phyloP scores from a whole-genome alignment of 1,284 basidiomycete genomes.

The Neonothopanus nambi region DNA sequence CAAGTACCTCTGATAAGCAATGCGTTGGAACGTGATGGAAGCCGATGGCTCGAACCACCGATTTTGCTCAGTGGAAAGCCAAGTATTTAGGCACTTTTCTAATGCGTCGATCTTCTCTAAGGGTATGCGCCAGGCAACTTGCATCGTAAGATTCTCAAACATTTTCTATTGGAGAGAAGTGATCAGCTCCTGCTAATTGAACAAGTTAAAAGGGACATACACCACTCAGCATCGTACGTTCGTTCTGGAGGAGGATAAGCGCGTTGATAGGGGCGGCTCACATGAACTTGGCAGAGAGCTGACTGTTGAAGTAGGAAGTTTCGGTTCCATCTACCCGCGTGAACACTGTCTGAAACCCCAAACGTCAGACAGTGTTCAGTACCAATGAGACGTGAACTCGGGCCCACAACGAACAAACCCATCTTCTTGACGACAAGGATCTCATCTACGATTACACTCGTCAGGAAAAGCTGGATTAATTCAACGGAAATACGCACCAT shows the following conservation, averaged over 20 bases:
- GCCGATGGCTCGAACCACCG: constrained; percentile 73
- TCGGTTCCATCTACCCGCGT: constrained; percentile 68
- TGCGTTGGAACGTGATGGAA: constrained; percentile 58
- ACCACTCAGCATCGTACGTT: constrained; percentile 72
- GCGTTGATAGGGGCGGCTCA: constrained; percentile 32
- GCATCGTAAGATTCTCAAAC: constrained; percentile 64
- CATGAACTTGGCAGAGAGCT: constrained; percentile 74
- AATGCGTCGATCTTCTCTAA: constrained; percentile 67
- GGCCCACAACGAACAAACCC: constrained; percentile 62
- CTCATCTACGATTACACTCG: constrained; percentile 42
- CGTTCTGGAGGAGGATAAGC: constrained; percentile 44
- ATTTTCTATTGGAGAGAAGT: constrained; percentile 50
- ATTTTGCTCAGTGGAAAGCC: constrained; percentile 75
- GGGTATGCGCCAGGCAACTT: constrained; percentile 74
- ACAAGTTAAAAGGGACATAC: constrained; percentile 32
- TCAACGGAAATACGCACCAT: constrained; percentile 34
- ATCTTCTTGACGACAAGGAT: constrained; percentile 76
- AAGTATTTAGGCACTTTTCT: constrained; percentile 64
- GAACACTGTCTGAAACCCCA: constrained; percentile 54
- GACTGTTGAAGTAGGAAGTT: constrained; percentile 78
- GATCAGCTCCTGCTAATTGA: constrained; percentile 1
- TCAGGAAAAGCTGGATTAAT: constrained; percentile 18
- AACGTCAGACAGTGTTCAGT: constrained; percentile 15
- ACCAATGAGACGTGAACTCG: constrained; percentile 18
- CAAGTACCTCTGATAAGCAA: constrained; percentile 62